Conservation (phyloP, 2,329 filamentous ascomycete species). For the Ceratocystis huliohia region DNA sequence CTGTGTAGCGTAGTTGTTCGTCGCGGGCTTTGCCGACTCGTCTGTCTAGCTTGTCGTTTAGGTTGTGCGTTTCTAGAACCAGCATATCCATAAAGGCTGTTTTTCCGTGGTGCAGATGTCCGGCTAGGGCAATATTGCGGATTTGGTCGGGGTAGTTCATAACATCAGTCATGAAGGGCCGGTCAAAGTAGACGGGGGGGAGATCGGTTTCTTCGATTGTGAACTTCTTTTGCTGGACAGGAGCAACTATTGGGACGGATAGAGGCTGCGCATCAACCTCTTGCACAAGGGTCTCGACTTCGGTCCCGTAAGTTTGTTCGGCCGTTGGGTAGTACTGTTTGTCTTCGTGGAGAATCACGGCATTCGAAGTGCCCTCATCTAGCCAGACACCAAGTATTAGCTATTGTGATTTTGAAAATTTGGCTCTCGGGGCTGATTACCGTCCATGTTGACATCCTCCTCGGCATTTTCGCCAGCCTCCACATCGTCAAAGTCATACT, state of each 20-base stretch:
- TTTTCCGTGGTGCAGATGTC: slow-evolving; percentile 94
- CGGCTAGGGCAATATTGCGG: slow-evolving; percentile 80
- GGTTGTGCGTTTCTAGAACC: slow-evolving; percentile 86
- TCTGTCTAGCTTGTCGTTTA: slow-evolving; percentile 65
- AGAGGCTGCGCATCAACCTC: slow-evolving; percentile 94
- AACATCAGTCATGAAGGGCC: slow-evolving; percentile 85
- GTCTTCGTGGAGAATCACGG: slow-evolving; percentile 95
- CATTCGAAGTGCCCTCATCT: slow-evolving; percentile 74
- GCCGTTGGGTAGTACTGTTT: slow-evolving; percentile 99
- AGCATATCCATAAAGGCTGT: slow-evolving; percentile 98
- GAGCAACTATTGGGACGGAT: slow-evolving; percentile 83
- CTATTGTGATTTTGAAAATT: neutral
- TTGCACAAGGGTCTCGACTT: slow-evolving; percentile 90
- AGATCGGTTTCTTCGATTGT: slow-evolving; percentile 84
- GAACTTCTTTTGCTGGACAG: slow-evolving; percentile 91
- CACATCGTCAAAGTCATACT: slow-evolving; percentile 73
- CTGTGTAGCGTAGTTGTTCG: slow-evolving; percentile 88
- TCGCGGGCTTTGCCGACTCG: slow-evolving; percentile 70
- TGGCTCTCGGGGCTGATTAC: slow-evolving; percentile 31
- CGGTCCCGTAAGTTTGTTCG: slow-evolving; percentile 82
- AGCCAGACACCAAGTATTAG: slow-evolving; percentile 13
- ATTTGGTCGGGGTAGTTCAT: slow-evolving; percentile 95
- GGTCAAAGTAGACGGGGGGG: slow-evolving; percentile 74
- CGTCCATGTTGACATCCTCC: slow-evolving; percentile 88
- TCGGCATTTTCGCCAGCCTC: slow-evolving; percentile 48